Conservation (phyloP, 805 yeast genomes). For the Zygoascus tannicola region DNA sequence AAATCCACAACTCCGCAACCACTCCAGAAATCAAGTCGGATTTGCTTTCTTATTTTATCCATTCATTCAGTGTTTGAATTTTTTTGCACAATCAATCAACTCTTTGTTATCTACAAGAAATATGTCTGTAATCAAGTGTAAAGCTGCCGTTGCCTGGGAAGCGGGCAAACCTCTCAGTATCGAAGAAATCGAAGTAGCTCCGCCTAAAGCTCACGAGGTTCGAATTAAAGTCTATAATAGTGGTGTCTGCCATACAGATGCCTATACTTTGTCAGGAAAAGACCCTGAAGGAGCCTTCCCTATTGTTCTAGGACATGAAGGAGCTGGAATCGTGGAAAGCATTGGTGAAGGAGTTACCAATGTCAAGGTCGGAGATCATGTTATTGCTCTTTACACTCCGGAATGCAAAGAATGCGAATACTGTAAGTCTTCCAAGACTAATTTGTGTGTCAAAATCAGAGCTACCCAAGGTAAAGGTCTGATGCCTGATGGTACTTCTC, state of each 20-base stretch:
- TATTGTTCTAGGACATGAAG: slow-evolving; percentile 90
- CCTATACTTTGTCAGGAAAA: slow-evolving; percentile 85
- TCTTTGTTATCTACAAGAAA: no score
- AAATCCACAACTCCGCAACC: no score
- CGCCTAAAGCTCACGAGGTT: slow-evolving; percentile 97
- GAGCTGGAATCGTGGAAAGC: slow-evolving; percentile 93
- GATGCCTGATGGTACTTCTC: slow-evolving; percentile 95
- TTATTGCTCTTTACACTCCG: slow-evolving; percentile 89
- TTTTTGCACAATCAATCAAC: no score
- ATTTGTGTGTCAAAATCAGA: slow-evolving; percentile 90
- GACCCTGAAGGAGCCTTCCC: slow-evolving; percentile 98
- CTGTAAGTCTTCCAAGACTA: slow-evolving; percentile 92
- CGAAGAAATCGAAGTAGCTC: slow-evolving; percentile 82
- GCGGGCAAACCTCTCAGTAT: slow-evolving; percentile 66
- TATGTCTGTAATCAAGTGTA: slow-evolving; percentile 50
- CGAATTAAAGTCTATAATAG: slow-evolving; percentile 80
- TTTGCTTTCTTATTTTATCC: no score
- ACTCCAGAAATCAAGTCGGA: no score
- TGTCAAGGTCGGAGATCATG: slow-evolving; percentile 90
- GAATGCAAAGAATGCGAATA: slow-evolving; percentile 94
- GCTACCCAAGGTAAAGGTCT: slow-evolving; percentile 98
- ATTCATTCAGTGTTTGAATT: no score
- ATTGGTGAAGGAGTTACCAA: slow-evolving; percentile 89
- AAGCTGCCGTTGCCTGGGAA: slow-evolving; percentile 98
- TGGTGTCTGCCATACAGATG: slow-evolving; percentile 98